Conservation (phyloP, 2,329 filamentous ascomycete genomes). For the Clonostachys sp. region DNA sequence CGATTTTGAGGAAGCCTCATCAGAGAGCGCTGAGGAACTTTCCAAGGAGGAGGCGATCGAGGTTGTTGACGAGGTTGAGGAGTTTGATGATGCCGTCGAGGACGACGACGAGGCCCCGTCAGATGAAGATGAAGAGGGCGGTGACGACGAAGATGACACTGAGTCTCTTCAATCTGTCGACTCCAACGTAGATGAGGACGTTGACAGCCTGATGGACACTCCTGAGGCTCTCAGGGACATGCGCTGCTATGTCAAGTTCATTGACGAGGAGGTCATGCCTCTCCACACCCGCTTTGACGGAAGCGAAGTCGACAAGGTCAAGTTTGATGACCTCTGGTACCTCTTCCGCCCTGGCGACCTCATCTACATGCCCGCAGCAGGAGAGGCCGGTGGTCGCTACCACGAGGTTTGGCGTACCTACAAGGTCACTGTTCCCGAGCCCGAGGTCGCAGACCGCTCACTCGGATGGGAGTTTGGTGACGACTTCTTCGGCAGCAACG, state of each 20-base stretch:
- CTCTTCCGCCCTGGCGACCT: conserved; percentile 33
- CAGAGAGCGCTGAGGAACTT: conserved; percentile 8
- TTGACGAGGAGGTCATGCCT: conserved; percentile 35
- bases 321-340: conserved; percentile 35
- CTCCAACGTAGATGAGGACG: conserved; percentile 26
- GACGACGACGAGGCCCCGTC: conserved; percentile 1
- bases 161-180: conserved; percentile 27
- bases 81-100: conserved; percentile 7
- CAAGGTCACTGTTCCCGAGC: conserved; percentile 19
- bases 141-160: conserved; percentile 15
- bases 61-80: conserved; percentile 14
- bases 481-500: conserved; percentile 15
- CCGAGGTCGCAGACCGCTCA: conserved; percentile 17
- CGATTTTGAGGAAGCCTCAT: conserved; percentile 21
- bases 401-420: conserved; percentile 33
- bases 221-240: conserved; percentile 32
- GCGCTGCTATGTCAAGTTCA: conserved; percentile 35
- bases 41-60: conserved; percentile 11
- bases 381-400: conserved; percentile 26
- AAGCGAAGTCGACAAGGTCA: conserved; percentile 20
- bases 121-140: conserved; percentile 3
- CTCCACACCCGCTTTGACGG: conserved; percentile 19
- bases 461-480: conserved; percentile 27
- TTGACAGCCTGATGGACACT: conserved; percentile 28
- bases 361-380: conserved; percentile 24